Percentiles rank a stretch among this genome's conserved stretches.
These are phyloP conservation scores for Ambrosia trifida DNA, from an alignment of 129 eudicot genomes.

Conservation along the genomic window DNA sequence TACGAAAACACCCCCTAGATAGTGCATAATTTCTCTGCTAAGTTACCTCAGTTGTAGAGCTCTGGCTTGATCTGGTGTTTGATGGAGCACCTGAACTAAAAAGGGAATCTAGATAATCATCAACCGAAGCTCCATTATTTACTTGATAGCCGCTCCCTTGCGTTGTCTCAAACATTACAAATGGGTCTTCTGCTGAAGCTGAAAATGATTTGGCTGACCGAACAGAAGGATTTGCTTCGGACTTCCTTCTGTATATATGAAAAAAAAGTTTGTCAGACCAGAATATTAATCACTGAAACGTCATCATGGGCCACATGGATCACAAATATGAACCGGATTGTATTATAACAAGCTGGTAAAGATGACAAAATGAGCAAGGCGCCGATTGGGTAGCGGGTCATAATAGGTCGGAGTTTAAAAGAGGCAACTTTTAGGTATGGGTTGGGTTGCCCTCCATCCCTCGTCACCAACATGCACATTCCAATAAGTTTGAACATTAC, in stretches of 20 bases:
- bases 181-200: conserved; percentile 54
- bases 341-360: background rate
- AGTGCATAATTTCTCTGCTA: background rate
- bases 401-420: background rate
- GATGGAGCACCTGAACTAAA: conserved; percentile 41
- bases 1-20: background rate
- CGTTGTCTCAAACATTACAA: conserved; percentile 42
- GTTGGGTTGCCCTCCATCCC: background rate
- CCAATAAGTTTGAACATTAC: background rate
- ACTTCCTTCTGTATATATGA: conserved; percentile 31
- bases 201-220: conserved; percentile 40
- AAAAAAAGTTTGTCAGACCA: background rate
- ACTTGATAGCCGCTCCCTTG: conserved; percentile 24
- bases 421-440: background rate
- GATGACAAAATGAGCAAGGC: background rate
- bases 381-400: background rate
- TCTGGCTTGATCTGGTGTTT: conserved; percentile 33
- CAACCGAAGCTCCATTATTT: conserved; percentile 23
- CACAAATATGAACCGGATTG: background rate
- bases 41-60: conserved; percentile 47
- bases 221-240: conserved; percentile 32
- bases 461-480: background rate
- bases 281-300: background rate
- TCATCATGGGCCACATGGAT: background rate
- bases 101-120: conserved; percentile 54